These are phyloP conservation scores for Malassezia arunalokei DNA, from an alignment of 1,284 basidiomycete species.

Conservation along the genomic window DNA sequence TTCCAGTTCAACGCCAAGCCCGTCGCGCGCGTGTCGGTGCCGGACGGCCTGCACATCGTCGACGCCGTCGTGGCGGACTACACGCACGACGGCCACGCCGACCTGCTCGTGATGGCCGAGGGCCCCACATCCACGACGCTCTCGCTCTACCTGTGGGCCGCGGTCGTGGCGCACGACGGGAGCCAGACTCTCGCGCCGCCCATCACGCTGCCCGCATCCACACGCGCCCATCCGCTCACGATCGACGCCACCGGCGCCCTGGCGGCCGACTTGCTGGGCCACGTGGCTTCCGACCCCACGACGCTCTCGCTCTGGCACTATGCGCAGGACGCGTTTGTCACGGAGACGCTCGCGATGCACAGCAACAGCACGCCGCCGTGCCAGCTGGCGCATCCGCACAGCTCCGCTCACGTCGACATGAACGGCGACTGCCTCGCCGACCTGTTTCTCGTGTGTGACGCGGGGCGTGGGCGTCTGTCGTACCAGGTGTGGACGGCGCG, in stretches of 20 bases:
- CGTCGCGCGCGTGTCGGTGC: conserved; percentile 37
- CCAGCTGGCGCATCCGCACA: conserved; percentile 70
- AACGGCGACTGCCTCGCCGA: conserved; percentile 93
- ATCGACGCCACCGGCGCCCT: conserved; percentile 78
- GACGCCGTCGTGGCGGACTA: conserved; percentile 88
- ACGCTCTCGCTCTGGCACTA: conserved; percentile 33
- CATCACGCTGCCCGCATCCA: conserved; percentile 56
- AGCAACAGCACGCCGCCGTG: conserved; percentile 49
- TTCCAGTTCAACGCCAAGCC: conserved; percentile 56
- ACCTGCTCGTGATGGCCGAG: conserved; percentile 67
- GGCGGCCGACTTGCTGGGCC: conserved; percentile 73
- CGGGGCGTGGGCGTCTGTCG: conserved; percentile 49
- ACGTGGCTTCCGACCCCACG: conserved; percentile 44
- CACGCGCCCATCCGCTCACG: conserved; percentile 65
- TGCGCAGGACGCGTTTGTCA: conserved; percentile 1
- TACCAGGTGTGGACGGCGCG: conserved; percentile 73
- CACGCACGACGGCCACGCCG: conserved; percentile 77
- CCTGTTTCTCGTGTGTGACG: conserved; percentile 75
- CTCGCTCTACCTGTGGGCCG: conserved; percentile 20
- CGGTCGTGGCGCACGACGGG: conserved; percentile 4
- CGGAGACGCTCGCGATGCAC: conserved; percentile 5
- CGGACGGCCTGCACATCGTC: conserved; percentile 33
- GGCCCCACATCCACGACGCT: conserved; percentile 10
- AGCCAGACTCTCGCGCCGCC: conserved; percentile 13
- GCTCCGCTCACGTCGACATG: conserved; percentile 85